A percentile compares a stretch with the other conserved stretches of the same genome.
phyloP scores from a whole-genome alignment of 2,329 filamentous ascomycete species.

The Aspergillus nomiae region DNA sequence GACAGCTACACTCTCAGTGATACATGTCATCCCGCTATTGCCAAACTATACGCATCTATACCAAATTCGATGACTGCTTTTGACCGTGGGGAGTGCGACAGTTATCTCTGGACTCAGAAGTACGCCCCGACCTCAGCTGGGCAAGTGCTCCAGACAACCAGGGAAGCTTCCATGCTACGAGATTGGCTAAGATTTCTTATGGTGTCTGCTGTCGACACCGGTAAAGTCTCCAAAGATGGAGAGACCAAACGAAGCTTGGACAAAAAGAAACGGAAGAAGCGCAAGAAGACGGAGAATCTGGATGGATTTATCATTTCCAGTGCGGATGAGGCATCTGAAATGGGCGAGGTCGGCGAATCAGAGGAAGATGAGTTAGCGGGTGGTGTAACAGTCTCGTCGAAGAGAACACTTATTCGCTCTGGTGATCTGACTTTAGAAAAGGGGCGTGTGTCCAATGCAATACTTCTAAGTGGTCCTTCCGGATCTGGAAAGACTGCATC shows the following conservation, averaged over 20 bases:
- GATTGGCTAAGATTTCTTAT: slow-evolving; percentile 80
- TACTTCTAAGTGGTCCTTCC: slow-evolving; percentile 85
- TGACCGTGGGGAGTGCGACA: slow-evolving; percentile 76
- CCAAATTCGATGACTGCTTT: slow-evolving; percentile 71
- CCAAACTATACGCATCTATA: slow-evolving; percentile 62
- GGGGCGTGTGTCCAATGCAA: slow-evolving; percentile 66
- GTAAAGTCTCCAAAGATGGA: slow-evolving; percentile 38
- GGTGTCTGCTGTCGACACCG: slow-evolving; percentile 74
- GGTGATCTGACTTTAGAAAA: slow-evolving; percentile 47
- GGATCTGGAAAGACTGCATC: slow-evolving; percentile 93
- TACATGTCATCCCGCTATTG: slow-evolving; percentile 59
- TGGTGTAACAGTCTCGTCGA: slow-evolving; percentile 37
- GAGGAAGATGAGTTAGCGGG: slow-evolving; percentile 53
- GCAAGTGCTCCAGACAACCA: slow-evolving; percentile 74
- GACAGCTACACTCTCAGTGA: slow-evolving; percentile 10
- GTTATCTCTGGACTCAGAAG: slow-evolving; percentile 75
- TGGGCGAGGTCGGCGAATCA: slow-evolving; percentile 68
- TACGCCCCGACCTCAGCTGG: slow-evolving; percentile 71
- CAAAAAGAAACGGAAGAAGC: slow-evolving; percentile 57
- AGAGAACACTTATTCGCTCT: slow-evolving; percentile 45
- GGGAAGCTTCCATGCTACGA: slow-evolving; percentile 69
- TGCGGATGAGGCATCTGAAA: slow-evolving; percentile 70
- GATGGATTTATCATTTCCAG: slow-evolving; percentile 80
- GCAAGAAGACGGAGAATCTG: slow-evolving; percentile 69
- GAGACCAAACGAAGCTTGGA: slow-evolving; percentile 27